Evolutionary conservation across 108 stramenopile species (phyloP).

Genomic region (Pseudonitzschia delicatissima): DNA sequence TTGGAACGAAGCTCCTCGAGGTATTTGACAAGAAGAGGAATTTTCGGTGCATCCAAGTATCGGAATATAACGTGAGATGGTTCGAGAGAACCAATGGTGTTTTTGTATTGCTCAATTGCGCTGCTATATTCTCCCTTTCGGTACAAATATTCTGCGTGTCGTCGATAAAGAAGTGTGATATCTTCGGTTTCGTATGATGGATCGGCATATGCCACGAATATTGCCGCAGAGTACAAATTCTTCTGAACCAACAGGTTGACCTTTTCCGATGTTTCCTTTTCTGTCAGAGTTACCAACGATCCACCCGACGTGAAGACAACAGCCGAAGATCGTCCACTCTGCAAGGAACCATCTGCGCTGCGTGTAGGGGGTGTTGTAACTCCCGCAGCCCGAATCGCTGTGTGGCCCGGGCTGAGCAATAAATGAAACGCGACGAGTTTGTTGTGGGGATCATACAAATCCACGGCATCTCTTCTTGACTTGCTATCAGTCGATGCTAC

Average conservation of each 20-base stretch:
- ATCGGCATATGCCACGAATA: slow-evolving; percentile 86
- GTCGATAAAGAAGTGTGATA: slow-evolving; percentile 77
- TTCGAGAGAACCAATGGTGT: slow-evolving; percentile 93
- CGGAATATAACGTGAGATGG: slow-evolving; percentile 92
- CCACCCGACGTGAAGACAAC: slow-evolving; percentile 80
- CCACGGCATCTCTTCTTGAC: slow-evolving; percentile 79
- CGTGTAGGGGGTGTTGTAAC: slow-evolving; percentile 50
- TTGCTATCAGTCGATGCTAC: slow-evolving; percentile 81
- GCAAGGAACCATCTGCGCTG: slow-evolving; percentile 36
- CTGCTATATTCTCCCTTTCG: slow-evolving; percentile 87
- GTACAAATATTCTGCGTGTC: slow-evolving; percentile 93
- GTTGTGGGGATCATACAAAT: slow-evolving; percentile 80
- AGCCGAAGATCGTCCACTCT: slow-evolving; percentile 70
- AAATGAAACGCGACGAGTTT: slow-evolving; percentile 87
- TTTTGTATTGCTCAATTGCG: slow-evolving; percentile 90
- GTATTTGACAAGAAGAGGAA: slow-evolving; percentile 82
- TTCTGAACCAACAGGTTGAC: slow-evolving; percentile 83
- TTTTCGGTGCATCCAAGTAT: slow-evolving; percentile 90
- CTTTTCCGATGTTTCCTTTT: slow-evolving; percentile 86
- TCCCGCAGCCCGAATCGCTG: slow-evolving; percentile 66
- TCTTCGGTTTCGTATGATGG: slow-evolving; percentile 66
- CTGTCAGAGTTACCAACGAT: slow-evolving; percentile 79
- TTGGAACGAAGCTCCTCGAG: slow-evolving; percentile 71
- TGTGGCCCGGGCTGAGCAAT: slow-evolving; percentile 75
- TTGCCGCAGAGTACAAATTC: slow-evolving; percentile 89